Conservation (phyloP, 495 filamentous ascomycete species). For the Eremomyces bilateralis region DNA sequence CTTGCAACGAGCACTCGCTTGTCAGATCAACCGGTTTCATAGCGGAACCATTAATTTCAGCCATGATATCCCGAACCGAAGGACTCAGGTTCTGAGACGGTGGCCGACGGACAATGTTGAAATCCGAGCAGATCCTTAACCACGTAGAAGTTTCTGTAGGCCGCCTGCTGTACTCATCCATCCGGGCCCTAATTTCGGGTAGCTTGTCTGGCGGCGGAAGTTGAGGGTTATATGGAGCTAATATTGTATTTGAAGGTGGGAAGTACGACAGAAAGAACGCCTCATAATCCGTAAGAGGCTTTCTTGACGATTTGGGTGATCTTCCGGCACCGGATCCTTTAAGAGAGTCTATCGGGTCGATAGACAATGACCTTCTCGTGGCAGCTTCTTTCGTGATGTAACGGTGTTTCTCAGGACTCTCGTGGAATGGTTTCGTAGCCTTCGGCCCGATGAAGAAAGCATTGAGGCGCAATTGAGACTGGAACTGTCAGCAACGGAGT, state of each 20-base stretch:
- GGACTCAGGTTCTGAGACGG: constrained; percentile 12
- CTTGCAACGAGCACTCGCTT: constrained; percentile 12
- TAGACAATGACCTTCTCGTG: constrained; percentile 13
- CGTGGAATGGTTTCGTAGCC: constrained; percentile 8
- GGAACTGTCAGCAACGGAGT: constrained; percentile 3
- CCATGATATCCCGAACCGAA: constrained; percentile 47
- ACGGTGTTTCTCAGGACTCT: constrained; percentile 10
- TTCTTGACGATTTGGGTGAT: constrained; percentile 12
- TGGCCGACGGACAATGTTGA: no score
- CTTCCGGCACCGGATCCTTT: constrained; percentile 9
- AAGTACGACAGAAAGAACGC: constrained; percentile 60
- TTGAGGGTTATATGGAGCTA: constrained; percentile 11
- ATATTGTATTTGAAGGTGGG: constrained; percentile 11
- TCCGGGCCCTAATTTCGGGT: no score
- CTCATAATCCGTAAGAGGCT: constrained; percentile 35
- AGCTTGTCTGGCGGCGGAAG: neutral
- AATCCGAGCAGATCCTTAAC: neutral
- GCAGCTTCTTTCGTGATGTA: constrained; percentile 1
- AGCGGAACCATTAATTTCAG: constrained; percentile 14
- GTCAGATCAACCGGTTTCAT: constrained; percentile 26
- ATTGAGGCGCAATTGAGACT: constrained; percentile 37
- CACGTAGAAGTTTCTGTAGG: no score
- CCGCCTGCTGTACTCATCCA: no score
- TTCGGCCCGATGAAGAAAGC: constrained; percentile 34
- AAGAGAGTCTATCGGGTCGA: constrained; percentile 12